Evolutionary conservation across 2,329 filamentous ascomycete genomes (phyloP).

Genomic region (Epichloe uncinata): DNA sequence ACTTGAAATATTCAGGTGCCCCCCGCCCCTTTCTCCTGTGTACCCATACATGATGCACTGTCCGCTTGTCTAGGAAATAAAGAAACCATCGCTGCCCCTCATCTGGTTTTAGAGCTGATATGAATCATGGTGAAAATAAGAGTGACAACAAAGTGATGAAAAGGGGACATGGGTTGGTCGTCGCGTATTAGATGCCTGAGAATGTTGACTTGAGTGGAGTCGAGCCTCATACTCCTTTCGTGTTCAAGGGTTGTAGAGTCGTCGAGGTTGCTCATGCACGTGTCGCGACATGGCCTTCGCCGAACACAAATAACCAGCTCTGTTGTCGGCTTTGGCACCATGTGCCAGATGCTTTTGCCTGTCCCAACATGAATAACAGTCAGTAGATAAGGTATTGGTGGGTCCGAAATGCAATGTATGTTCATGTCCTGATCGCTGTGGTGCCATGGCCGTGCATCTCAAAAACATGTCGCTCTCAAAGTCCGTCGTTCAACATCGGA

Average conservation of each 20-base stretch:
- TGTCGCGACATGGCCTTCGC: background rate
- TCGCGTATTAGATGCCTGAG: too few relatives aligned
- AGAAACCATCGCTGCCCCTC: background rate
- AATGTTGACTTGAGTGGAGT: too few relatives aligned
- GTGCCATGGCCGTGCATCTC: too few relatives aligned
- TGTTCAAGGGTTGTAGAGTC: too few relatives aligned
- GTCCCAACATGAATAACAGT: background rate
- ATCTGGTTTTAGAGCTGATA: too few relatives aligned
- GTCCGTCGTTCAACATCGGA: conserved; percentile 12
- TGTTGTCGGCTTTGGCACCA: background rate
- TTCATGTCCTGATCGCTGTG: background rate
- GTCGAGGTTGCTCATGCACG: background rate
- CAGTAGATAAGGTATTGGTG: background rate
- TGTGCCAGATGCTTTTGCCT: background rate
- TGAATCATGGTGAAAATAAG: too few relatives aligned
- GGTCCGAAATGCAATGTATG: background rate
- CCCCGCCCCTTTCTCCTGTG: background rate
- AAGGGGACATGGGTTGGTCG: too few relatives aligned
- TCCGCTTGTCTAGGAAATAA: background rate
- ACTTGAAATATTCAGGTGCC: background rate
- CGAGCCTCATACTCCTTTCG: too few relatives aligned
- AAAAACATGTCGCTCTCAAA: background rate
- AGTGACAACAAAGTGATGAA: too few relatives aligned
- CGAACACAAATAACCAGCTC: conserved; percentile 3
- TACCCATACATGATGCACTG: background rate